Evolutionary conservation across 805 yeast genomes (phyloP), one percentile per base, ranked within the genome.

Genomic region (Teunomyces pallodes): DNA sequence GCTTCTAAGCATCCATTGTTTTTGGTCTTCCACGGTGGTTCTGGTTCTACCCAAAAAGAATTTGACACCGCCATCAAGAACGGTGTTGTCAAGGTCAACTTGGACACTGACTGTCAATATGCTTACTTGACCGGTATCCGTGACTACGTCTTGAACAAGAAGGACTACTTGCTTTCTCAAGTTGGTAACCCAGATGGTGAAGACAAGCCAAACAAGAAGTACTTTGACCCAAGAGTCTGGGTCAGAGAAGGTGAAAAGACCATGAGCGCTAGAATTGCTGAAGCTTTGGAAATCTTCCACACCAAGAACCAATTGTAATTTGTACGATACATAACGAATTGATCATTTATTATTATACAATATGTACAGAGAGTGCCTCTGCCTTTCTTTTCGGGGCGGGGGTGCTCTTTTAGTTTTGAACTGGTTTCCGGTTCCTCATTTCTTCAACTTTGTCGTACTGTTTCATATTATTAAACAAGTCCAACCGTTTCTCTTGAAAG

Each of bases 221-320:
- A 79, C 90, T 94, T 90, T 72, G 99, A 94, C 80, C 99, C 99
- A 79, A 92, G 99, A 86, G 98, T 91, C 76, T 94, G 99, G 99
- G 97, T 94, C 60, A 91, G 98, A 84, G 98, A 92, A 80, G 98
- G 99, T 83, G 99, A 94, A 83, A 90, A 90, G 90, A 90, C 97
- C 69, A 92, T 94, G 97, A 60, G 84, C 59, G 76, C 73, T 60
- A 89, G 97, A 85, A 80, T 94, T 66, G 60, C 87, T 54, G 86
- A 83, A 72, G 95, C 96, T 65, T 80, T 94, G 71, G 79, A 74
- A 45, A 78, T 88, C 69, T 94, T 94, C 96, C 90, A 85, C 80
- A 79, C 95, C 62, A 76, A 79, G 67, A 73, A 72, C 71, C 83
- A 79, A 70, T 68, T 85, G 59, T 81, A 77, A 58, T 46, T 48